Evolutionary conservation across 2,329 filamentous ascomycete genomes (phyloP).

Genomic region (Colletotrichum sp.): DNA sequence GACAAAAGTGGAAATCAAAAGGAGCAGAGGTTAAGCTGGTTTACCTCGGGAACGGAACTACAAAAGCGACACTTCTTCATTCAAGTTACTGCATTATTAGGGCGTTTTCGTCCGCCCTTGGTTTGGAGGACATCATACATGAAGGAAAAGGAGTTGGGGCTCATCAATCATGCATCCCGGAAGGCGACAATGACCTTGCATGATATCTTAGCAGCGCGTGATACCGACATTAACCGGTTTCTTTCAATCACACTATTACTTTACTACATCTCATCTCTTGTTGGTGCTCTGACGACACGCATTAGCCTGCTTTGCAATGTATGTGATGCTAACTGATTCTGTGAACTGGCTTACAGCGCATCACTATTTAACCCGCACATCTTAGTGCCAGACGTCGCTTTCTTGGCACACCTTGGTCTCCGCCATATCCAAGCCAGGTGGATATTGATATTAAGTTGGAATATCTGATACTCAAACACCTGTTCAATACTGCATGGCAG

Average conservation of each 20-base stretch:
- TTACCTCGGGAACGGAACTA: neutral
- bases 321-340: neutral
- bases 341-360: neutral
- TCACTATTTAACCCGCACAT: neutral
- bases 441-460: neutral
- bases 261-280: neutral
- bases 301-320: neutral
- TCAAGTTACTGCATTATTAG: neutral
- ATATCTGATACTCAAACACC: neutral
- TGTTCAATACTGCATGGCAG: neutral
- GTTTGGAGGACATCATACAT: neutral
- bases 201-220: neutral
- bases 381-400: neutral
- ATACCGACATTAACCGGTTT: neutral
- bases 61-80: slow-evolving; percentile 5
- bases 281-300: neutral
- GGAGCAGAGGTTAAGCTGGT: neutral
- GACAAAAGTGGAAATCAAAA: neutral
- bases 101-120: neutral
- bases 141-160: slow-evolving; percentile 1
- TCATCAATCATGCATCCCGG: neutral
- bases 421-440: neutral
- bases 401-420: neutral
- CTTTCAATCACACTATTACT: neutral
- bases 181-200: slow-evolving; percentile 4